These are phyloP conservation scores for Pseudocercospora pini-densiflorae DNA, from an alignment of 2,329 filamentous ascomycete species.

Conservation along the genomic window DNA sequence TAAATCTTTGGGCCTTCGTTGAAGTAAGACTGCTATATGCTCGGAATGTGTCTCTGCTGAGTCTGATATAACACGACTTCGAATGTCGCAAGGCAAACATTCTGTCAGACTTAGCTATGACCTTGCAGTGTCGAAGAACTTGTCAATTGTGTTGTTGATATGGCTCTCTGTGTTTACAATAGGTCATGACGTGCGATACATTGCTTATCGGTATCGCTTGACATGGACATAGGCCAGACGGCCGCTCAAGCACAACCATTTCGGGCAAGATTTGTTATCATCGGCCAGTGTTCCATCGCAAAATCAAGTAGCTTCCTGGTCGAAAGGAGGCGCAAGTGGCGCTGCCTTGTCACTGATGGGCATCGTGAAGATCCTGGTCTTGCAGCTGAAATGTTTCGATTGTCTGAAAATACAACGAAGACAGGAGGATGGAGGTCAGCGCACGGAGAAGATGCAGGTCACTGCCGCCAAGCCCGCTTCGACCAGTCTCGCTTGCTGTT, in stretches of 20 bases:
- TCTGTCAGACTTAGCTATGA: neutral
- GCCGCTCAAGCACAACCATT: neutral
- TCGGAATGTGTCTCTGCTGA: neutral
- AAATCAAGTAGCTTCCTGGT: neutral
- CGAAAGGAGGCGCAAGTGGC: neutral
- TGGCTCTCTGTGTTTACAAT: neutral
- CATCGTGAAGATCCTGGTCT: neutral
- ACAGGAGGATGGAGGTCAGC: too few relatives aligned
- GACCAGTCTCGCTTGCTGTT: neutral
- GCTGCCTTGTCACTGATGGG: neutral
- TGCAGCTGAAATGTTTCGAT: neutral
- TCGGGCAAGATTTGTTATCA: neutral
- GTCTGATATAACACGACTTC: neutral
- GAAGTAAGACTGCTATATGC: conserved; percentile 12
- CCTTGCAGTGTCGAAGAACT: neutral
- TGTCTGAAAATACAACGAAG: too few relatives aligned
- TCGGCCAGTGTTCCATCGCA: neutral
- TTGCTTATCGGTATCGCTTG: neutral
- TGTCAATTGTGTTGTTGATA: neutral
- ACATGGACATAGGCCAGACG: neutral
- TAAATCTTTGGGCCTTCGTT: conserved; percentile 13
- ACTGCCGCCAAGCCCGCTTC: neutral
- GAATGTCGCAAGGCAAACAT: neutral
- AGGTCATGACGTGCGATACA: neutral
- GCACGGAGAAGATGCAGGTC: neutral